A percentile compares a stretch with the other conserved stretches of the same genome.
phyloP scores from a whole-genome alignment of 2,329 filamentous ascomycete species.

The Beauveria brongniartii region DNA sequence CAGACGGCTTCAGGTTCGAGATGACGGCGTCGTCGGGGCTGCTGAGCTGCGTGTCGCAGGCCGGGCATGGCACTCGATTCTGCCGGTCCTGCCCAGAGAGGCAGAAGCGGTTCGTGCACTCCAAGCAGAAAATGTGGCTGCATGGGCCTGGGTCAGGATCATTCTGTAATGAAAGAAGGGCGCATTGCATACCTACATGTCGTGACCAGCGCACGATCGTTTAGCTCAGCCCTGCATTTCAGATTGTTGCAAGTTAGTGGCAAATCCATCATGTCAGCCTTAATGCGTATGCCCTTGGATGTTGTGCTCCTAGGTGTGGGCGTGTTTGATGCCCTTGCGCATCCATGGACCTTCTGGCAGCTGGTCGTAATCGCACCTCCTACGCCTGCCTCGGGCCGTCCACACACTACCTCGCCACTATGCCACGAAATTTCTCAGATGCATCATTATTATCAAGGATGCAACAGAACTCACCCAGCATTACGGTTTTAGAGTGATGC shows the following conservation, averaged over 20 bases:
- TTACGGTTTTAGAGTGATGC: background rate
- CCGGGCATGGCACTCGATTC: conserved; percentile 56
- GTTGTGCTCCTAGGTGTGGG: background rate
- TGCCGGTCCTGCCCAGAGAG: conserved; percentile 38
- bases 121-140: conserved; percentile 78
- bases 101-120: conserved; percentile 60
- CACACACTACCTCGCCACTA: background rate
- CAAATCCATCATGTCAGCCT: conserved; percentile 55
- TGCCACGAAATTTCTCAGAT: background rate
- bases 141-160: background rate
- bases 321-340: background rate
- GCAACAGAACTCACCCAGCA: background rate
- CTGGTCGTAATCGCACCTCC: background rate
- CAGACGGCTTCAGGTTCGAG: conserved; percentile 65
- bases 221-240: conserved; percentile 63
- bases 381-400: background rate
- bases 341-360: background rate
- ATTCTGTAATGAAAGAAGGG: background rate
- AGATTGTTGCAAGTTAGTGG: conserved; percentile 71
- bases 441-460: too few species aligned
- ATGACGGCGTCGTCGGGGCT: conserved; percentile 69
- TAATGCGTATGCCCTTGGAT: background rate
- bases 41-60: conserved; percentile 59
- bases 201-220: conserved; percentile 70
- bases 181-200: conserved; percentile 65